Evolutionary conservation across 768 basidiomycete genomes (phyloP).

Genomic region (Rubroboletus pulcherrimus): DNA sequence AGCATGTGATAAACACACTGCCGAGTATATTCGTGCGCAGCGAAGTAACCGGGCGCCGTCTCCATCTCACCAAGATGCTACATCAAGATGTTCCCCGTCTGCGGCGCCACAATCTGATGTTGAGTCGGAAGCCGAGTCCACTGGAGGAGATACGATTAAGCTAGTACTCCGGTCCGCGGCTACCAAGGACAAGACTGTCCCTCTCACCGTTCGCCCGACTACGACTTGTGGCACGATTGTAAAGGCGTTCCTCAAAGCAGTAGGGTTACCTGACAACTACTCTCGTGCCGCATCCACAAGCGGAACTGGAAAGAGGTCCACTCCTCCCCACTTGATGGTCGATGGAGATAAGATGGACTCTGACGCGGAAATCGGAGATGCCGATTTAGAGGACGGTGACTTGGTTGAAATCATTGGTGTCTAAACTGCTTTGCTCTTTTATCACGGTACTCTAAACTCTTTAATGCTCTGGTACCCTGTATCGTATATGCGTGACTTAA

Average conservation of each 20-base stretch:
- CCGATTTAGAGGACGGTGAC: slow-evolving; percentile 78
- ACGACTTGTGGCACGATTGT: slow-evolving; percentile 77
- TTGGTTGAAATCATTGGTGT: slow-evolving; percentile 70
- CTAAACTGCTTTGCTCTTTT: slow-evolving; percentile 18
- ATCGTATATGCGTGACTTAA: not conserved
- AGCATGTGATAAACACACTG: slow-evolving; percentile 61
- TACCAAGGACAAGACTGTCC: slow-evolving; percentile 49
- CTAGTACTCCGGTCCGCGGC: slow-evolving; percentile 57
- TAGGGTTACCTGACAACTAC: slow-evolving; percentile 57
- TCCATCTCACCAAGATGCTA: slow-evolving; percentile 10
- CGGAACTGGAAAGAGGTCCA: slow-evolving; percentile 30
- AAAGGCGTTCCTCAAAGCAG: slow-evolving; percentile 68
- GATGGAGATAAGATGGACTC: slow-evolving; percentile 73
- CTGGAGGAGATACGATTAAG: slow-evolving; percentile 52
- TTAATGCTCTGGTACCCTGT: slow-evolving; percentile 13
- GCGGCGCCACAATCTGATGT: slow-evolving; percentile 25
- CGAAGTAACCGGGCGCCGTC: slow-evolving; percentile 28
- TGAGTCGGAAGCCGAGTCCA: slow-evolving; percentile 36
- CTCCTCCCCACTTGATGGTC: slow-evolving; percentile 42
- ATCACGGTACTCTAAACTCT: slow-evolving; percentile 6
- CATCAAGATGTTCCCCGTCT: slow-evolving; percentile 9
- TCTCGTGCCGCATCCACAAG: slow-evolving; percentile 33
- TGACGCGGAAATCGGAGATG: slow-evolving; percentile 55
- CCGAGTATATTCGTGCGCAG: slow-evolving; percentile 55
- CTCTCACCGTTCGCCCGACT: slow-evolving; percentile 65